Evolutionary conservation across 2,329 filamentous ascomycete species (phyloP), one percentile per base, ranked within the genome.

Genomic region (Aspergillus udagawae): DNA sequence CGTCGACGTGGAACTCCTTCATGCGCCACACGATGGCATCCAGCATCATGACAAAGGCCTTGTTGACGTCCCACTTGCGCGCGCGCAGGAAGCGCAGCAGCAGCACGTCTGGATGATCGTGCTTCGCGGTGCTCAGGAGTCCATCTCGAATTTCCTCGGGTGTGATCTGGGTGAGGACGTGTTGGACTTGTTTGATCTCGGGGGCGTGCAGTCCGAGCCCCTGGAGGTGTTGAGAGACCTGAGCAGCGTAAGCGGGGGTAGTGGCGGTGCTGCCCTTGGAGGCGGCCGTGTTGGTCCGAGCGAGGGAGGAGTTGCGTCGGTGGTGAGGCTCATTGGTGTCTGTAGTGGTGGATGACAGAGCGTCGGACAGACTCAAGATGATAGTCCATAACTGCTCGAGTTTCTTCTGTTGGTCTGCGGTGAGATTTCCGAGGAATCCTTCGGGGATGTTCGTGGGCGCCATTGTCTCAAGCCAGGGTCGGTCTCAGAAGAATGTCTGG

Each of bases 61-160:
- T 91, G 48, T 94, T 87, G 3, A 96, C 86, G 67, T 97, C 91
- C 93, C 93, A 97, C 75, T 95, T 95, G 45, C 91, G 82, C 23
- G 91, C 91, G 51, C 91, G 82, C 52, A 96, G 78, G 72, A 94
- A 96, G 42, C 91, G 86, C 52, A 96, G 77, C 20, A 92, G 77
- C 28, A 95, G 78, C 1, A 86, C 89, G 74, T 97, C 94, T 0
- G 93, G 93, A 70, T 97, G 86, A 68, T 97, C 93, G 68, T 93
- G 88, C 79, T 97, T 97, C 58, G 92, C 83, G 88, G 95, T 94
- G 63, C 79, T 82, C 90, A 93, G 96, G 67, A 97, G 87, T 0
- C 91, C 87, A 27, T 81, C 79, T 49, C 91, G 85, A 61, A 97
- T 84, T 48, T 88, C 82, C 66, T 92, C 89, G 0, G 92, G 90